phyloP scores from a whole-genome alignment of 768 basidiomycete genomes.

The Leccinum rimulosum region DNA sequence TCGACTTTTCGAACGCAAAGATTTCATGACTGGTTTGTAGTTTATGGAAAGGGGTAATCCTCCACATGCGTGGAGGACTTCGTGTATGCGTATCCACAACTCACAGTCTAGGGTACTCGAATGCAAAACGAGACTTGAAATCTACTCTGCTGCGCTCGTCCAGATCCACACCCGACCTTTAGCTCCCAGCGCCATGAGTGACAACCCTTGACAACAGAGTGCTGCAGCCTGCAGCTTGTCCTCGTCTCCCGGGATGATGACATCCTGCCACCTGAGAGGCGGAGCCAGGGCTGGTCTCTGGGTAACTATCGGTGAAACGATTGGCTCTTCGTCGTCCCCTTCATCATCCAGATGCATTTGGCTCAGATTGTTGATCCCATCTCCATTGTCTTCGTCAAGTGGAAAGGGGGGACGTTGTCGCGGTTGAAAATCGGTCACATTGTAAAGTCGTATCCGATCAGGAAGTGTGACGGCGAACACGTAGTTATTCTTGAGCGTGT shows the following conservation, averaged over 20 bases:
- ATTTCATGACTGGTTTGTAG: constrained; percentile 51
- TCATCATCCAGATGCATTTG: constrained; percentile 30
- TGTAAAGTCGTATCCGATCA: constrained; percentile 42
- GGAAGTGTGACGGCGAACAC: constrained; percentile 46
- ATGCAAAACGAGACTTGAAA: neutral
- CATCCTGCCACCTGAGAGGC: constrained; percentile 19
- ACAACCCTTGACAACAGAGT: constrained; percentile 42
- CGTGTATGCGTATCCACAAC: neutral
- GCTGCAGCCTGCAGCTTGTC: constrained; percentile 39
- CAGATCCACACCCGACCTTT: constrained; percentile 28
- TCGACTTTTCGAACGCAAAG: constrained; percentile 92
- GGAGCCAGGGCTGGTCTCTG: constrained; percentile 17
- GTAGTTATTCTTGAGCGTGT: constrained; percentile 50
- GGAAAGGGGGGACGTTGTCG: constrained; percentile 44
- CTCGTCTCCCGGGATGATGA: constrained; percentile 14
- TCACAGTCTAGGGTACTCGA: neutral
- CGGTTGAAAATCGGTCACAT: constrained; percentile 45
- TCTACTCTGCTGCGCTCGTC: constrained; percentile 19
- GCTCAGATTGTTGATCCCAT: constrained; percentile 19
- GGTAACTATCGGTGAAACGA: neutral
- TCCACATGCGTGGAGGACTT: neutral
- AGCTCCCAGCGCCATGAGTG: constrained; percentile 21
- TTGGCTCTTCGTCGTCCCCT: constrained; percentile 21
- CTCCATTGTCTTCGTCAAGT: constrained; percentile 26
- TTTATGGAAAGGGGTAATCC: neutral